phyloP scores from a whole-genome alignment of 768 basidiomycete species.

The Hortiboletus campestris region DNA sequence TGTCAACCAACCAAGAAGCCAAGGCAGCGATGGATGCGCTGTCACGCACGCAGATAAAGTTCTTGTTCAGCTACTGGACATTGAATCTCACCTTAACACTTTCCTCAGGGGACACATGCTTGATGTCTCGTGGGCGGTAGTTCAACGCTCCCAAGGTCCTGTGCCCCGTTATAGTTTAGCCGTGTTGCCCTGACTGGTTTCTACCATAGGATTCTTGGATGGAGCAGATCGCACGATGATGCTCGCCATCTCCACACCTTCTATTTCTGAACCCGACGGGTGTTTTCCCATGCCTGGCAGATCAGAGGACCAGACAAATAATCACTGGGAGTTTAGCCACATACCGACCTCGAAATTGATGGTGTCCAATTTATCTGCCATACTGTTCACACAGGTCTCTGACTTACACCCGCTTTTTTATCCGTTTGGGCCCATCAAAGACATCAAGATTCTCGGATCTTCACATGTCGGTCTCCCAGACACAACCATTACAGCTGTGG shows the following conservation, averaged over 20 bases:
- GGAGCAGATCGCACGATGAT: constrained; percentile 74
- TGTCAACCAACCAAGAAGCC: constrained; percentile 73
- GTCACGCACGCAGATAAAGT: constrained; percentile 73
- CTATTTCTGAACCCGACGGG: constrained; percentile 29
- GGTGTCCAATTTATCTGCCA: constrained; percentile 61
- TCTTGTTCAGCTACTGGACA: constrained; percentile 13
- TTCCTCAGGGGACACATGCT: constrained; percentile 62
- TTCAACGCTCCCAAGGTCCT: constrained; percentile 78
- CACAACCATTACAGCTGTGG: constrained; percentile 52
- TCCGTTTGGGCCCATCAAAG: constrained; percentile 69
- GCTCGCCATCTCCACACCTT: constrained; percentile 46
- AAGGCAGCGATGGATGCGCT: constrained; percentile 62
- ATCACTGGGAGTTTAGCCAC: constrained; percentile 34
- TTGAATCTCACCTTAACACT: constrained; percentile 1
- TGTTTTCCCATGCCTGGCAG: constrained; percentile 25
- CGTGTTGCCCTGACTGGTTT: constrained; percentile 3
- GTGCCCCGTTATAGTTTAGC: neutral
- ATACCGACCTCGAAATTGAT: constrained; percentile 52
- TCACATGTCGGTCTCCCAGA: constrained; percentile 31
- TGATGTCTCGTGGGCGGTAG: constrained; percentile 85
- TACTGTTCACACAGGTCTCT: constrained; percentile 63
- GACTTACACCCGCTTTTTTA: constrained; percentile 73
- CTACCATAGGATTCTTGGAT: constrained; percentile 64
- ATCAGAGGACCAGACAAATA: constrained; percentile 31
- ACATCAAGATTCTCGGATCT: constrained; percentile 49